These are phyloP conservation scores for Lasiodiplodia theobromae DNA, from an alignment of 2,329 filamentous ascomycete species.

Conservation along the genomic window DNA sequence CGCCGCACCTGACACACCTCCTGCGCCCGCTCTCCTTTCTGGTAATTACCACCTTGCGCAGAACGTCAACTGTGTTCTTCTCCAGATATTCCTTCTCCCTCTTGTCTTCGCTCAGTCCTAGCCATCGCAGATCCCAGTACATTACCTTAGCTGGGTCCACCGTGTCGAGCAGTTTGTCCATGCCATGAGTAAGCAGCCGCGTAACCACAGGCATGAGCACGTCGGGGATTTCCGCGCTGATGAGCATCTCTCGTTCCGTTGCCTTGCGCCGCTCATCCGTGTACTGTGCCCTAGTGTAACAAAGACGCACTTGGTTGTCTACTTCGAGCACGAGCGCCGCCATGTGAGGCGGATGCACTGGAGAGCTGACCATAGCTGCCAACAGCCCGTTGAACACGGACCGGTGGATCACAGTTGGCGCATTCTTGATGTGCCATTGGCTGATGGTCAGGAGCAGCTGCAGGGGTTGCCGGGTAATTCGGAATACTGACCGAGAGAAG, in stretches of 20 bases:
- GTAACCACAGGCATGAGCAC: slow-evolving; percentile 58
- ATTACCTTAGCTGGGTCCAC: slow-evolving; percentile 74
- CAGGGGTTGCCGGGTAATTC: slow-evolving; percentile 39
- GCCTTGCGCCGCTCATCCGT: slow-evolving; percentile 54
- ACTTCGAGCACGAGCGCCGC: slow-evolving; percentile 63
- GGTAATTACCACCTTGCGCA: slow-evolving; percentile 55
- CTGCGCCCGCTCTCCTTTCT: slow-evolving; percentile 39
- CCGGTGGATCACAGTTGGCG: slow-evolving; percentile 52
- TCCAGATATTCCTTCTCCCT: slow-evolving; percentile 66
- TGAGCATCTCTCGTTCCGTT: slow-evolving; percentile 61
- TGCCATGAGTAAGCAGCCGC: slow-evolving; percentile 53
- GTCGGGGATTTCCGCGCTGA: slow-evolving; percentile 59
- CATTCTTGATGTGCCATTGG: slow-evolving; percentile 45
- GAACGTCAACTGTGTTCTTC: slow-evolving; percentile 65
- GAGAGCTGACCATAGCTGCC: slow-evolving; percentile 43
- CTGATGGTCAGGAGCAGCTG: slow-evolving; percentile 35
- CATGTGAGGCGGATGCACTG: slow-evolving; percentile 55
- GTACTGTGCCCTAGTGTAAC: slow-evolving; percentile 58
- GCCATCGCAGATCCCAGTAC: slow-evolving; percentile 73
- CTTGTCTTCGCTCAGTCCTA: slow-evolving; percentile 69
- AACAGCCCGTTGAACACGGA: slow-evolving; percentile 54
- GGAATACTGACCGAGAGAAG: slow-evolving; percentile 48
- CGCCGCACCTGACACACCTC: slow-evolving; percentile 54
- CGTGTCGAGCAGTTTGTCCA: slow-evolving; percentile 46
- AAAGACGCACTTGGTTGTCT: slow-evolving; percentile 68